phyloP scores from a whole-genome alignment of 2,329 filamentous ascomycete genomes.

The Calonectria pseudoreteaudii region DNA sequence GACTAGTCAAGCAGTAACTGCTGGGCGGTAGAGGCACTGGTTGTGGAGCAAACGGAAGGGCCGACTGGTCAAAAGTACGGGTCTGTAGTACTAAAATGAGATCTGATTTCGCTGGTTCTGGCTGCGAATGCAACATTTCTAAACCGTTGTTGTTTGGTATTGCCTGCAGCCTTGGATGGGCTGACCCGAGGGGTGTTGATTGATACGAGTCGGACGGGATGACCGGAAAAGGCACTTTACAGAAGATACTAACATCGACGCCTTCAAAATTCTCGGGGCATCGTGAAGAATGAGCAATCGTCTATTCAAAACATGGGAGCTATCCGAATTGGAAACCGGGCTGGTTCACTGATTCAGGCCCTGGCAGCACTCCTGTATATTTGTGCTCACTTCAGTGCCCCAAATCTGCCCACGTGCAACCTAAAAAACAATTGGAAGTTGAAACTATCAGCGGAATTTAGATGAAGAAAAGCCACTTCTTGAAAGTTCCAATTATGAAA shows the following conservation, averaged over 20 bases:
- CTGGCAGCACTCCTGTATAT: background rate
- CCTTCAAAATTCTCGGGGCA: background rate
- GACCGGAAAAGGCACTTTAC: background rate
- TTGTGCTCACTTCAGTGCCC: background rate
- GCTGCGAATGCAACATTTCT: background rate
- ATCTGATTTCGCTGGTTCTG: background rate
- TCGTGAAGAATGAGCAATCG: background rate
- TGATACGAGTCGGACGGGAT: background rate
- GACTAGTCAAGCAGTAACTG: background rate
- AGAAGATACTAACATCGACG: background rate
- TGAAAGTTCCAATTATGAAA: background rate
- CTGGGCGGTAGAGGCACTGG: background rate
- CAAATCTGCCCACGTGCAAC: background rate
- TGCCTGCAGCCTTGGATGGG: background rate
- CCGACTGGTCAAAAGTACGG: background rate
- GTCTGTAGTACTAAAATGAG: background rate
- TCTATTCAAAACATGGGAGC: background rate
- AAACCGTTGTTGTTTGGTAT: background rate
- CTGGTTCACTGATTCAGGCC: background rate
- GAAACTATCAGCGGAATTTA: background rate
- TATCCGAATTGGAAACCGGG: background rate
- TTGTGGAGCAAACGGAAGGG: background rate
- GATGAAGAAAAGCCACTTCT: background rate
- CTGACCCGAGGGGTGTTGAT: background rate
- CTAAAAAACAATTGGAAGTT: background rate